Base-by-base conservation (phyloP, 306 rosid species). In the Adenanthera pavonina region DNA sequence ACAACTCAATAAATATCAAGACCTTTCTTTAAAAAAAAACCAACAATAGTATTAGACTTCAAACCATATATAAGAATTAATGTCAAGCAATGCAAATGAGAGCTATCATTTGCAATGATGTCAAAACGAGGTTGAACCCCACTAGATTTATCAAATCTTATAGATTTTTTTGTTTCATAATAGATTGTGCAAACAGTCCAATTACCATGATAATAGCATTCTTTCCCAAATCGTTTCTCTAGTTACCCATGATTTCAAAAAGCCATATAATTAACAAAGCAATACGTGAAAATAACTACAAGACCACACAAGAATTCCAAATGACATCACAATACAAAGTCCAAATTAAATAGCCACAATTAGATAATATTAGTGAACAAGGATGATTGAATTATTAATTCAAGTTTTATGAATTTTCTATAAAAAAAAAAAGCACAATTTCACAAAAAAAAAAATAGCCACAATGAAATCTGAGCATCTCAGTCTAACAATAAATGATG, bases 121-220 rank as follows among this genome's bases (percentile, higher is more conserved):
- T 87, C 86, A 87, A 72, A 85, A 72, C 41, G 87, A 76, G 46
- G 85, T 85, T 62, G 90, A 87, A 79, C 30, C 30, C 30, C 30
- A 25, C 30, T 25, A 25, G 30, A 25, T 25, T 1, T 25, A 25
- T 25, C 30, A 25, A 25, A 25, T 25, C 30, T 25, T 25, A 69
- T 59, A 65, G 60, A 51, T 61, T 70, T 49, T 68, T 61, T 25
- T 51, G 51, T 34, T 41, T 40, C 74, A 78, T 30, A 35, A 47
- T 53, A 75, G 48, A 66, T 54, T 47, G 48, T 19, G 33, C 40
- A 36, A 6, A 41, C 43, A 82, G 17, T 76, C 6, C 57, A 30
- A 44, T 9, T 59, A 70, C 61, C 60, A 46, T 41, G 52, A 35
- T 25, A 25, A 25, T 80, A 43, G 8, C 59, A n/a, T 80, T 61